Conservation (phyloP, 2,329 filamentous ascomycete species). For the Xylariaceae sp. region DNA sequence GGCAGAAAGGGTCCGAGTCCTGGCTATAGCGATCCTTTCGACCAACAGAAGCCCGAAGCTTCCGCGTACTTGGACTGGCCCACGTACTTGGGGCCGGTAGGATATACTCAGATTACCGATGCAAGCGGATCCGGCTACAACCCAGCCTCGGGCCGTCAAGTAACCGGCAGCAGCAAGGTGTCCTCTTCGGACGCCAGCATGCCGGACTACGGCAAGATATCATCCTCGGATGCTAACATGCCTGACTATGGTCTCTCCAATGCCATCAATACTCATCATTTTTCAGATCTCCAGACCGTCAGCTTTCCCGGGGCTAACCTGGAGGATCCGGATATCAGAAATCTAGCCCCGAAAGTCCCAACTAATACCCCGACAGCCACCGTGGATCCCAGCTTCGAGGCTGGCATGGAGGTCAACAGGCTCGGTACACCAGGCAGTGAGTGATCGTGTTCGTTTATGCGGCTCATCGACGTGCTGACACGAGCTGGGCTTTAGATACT, state of each 20-base stretch:
- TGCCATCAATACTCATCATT: constrained; percentile 11
- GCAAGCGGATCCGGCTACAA: constrained; percentile 12
- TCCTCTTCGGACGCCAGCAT: constrained; percentile 34
- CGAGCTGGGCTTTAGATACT: too few species aligned
- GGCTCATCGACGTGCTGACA: too few species aligned
- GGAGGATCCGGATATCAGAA: constrained; percentile 25
- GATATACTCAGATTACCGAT: constrained; percentile 12
- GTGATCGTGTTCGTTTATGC: too few species aligned
- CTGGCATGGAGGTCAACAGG: too few species aligned
- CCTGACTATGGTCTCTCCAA: constrained; percentile 28
- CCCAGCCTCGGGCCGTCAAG: constrained; percentile 10
- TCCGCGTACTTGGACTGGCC: constrained; percentile 23
- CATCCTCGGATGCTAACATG: constrained; percentile 35
- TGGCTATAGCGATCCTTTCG: constrained; percentile 19
- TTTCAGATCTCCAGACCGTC: constrained; percentile 19
- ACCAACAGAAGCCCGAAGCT: constrained; percentile 16
- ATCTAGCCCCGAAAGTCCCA: constrained; percentile 28
- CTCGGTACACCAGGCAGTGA: too few species aligned
- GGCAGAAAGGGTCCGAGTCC: constrained; percentile 9
- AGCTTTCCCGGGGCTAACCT: constrained; percentile 22
- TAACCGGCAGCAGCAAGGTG: constrained; percentile 18
- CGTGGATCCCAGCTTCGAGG: constrained; percentile 12
- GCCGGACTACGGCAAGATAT: constrained; percentile 31
- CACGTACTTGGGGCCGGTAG: constrained; percentile 13
- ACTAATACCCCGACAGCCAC: constrained; percentile 34